Evolutionary conservation across 371 early-diverging fungal genomes (phyloP).

Genomic region (Syncephalastrum contaminatum): DNA sequence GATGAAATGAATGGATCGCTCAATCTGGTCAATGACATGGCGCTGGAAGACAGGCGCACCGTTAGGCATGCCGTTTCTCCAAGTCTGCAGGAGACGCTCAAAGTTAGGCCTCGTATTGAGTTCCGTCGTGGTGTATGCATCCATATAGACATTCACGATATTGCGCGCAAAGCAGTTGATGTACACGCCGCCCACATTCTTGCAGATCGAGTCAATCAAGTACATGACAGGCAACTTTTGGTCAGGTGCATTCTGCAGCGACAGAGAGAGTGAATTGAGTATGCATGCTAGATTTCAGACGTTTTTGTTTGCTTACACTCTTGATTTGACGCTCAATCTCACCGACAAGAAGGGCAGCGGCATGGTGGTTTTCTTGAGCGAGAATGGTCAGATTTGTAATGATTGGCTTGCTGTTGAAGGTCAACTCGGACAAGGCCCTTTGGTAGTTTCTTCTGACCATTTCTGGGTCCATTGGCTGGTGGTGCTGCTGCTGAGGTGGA

Average conservation of each 20-base stretch:
- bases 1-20: slow-evolving; percentile 48
- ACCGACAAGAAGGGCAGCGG: slow-evolving; percentile 72
- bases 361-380: slow-evolving; percentile 72
- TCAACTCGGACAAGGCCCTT: slow-evolving; percentile 61
- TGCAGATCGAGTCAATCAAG: slow-evolving; percentile 91
- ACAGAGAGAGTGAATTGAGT: not conserved
- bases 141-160: slow-evolving; percentile 67
- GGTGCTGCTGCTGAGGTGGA: slow-evolving; percentile 23
- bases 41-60: slow-evolving; percentile 64
- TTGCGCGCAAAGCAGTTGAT: slow-evolving; percentile 67
- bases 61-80: slow-evolving; percentile 73
- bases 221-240: slow-evolving; percentile 88
- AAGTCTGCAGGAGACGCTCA: slow-evolving; percentile 75
- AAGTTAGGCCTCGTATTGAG: slow-evolving; percentile 61
- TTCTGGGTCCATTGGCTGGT: slow-evolving; percentile 24
- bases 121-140: slow-evolving; percentile 72
- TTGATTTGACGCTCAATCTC: slow-evolving; percentile 82
- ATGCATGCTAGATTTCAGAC: not conserved
- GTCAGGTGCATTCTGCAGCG: slow-evolving; percentile 62
- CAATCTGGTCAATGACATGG: slow-evolving; percentile 54
- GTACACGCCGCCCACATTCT: slow-evolving; percentile 85
- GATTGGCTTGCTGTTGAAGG: slow-evolving; percentile 89
- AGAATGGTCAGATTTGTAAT: slow-evolving; percentile 85
- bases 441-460: slow-evolving; percentile 35
- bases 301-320: slow-evolving; percentile 61